phyloP scores from a whole-genome alignment of 257 asterid genomes.

The Leonotis leonurus region DNA sequence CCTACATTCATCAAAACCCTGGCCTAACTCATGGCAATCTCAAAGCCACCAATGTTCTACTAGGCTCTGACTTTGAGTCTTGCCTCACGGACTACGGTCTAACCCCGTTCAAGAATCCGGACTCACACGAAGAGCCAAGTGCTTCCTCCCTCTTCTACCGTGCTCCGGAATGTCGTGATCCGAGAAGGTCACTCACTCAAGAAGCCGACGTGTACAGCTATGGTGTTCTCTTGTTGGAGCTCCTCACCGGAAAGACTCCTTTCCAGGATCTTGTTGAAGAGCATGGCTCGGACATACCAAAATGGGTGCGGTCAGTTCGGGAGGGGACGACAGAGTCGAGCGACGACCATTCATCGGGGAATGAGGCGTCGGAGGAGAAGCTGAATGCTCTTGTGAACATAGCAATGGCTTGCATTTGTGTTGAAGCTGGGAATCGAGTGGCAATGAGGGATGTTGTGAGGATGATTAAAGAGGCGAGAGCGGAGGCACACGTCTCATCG shows the following conservation, averaged over 20 bases:
- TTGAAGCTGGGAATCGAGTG: conserved; percentile 57
- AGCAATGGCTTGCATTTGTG: conserved; percentile 69
- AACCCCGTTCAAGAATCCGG: conserved; percentile 55
- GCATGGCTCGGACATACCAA: conserved; percentile 75
- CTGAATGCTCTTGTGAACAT: conserved; percentile 55
- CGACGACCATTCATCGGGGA: conserved; percentile 61
- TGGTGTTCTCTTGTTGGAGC: conserved; percentile 82
- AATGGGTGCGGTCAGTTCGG: conserved; percentile 75
- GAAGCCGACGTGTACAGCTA: conserved; percentile 87
- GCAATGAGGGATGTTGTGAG: conserved; percentile 58
- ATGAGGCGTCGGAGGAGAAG: conserved; percentile 76
- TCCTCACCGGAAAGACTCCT: conserved; percentile 89
- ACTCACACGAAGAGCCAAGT: conserved; percentile 60
- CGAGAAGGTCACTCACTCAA: conserved; percentile 58
- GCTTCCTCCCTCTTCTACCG: conserved; percentile 84
- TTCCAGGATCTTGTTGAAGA: conserved; percentile 90
- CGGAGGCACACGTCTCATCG: conserved; percentile 77
- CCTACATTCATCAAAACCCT: conserved; percentile 83
- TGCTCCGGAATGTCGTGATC: conserved; percentile 88
- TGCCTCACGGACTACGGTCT: conserved; percentile 91
- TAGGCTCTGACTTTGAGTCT: conserved; percentile 92
- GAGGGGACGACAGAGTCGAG: conserved; percentile 83
- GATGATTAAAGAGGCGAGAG: conserved; percentile 82
- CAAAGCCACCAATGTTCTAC: conserved; percentile 74
- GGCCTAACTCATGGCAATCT: conserved; percentile 82